Evolutionary conservation across 345 rosid species (phyloP).

Genomic region (Linum tenue): DNA sequence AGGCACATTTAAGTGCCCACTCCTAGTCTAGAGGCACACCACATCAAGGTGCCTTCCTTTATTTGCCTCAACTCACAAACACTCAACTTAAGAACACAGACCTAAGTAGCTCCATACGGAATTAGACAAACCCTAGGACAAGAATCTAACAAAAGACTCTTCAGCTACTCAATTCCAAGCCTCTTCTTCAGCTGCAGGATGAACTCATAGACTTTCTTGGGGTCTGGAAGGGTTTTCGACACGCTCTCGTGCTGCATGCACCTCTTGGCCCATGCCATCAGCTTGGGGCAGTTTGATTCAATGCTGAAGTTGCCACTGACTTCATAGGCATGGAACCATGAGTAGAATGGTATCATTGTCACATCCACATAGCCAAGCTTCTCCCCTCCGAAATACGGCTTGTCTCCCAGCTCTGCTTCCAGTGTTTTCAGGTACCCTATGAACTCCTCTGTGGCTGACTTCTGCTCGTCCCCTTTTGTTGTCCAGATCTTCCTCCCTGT

Average conservation of each 20-base stretch:
- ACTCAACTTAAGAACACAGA: not conserved
- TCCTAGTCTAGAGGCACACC: no score
- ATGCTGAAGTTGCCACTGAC: not conserved
- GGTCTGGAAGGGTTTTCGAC: slow-evolving; percentile 2
- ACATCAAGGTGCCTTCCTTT: no score
- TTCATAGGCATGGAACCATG: slow-evolving; percentile 10
- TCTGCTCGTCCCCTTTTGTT: slow-evolving; percentile 1
- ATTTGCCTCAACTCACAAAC: not conserved
- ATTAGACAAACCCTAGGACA: not conserved
- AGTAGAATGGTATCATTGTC: slow-evolving; percentile 5
- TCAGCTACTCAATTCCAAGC: not conserved
- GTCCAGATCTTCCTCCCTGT: slow-evolving; percentile 8
- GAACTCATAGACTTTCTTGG: not conserved
- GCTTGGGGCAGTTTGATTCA: slow-evolving; percentile 9
- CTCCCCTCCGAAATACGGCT: slow-evolving; percentile 9
- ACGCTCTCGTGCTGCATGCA: slow-evolving; percentile 14
- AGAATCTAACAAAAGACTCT: not conserved
- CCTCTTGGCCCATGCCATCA: slow-evolving; percentile 11
- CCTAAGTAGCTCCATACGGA: no score
- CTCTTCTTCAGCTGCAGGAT: not conserved
- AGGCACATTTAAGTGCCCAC: no score
- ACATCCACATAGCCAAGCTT: slow-evolving; percentile 14
- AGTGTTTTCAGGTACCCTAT: slow-evolving; percentile 3
- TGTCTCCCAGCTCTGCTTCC: slow-evolving; percentile 10
- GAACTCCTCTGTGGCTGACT: slow-evolving; percentile 3